Base-by-base conservation (phyloP, 306 rosid genomes). In the Heteromeles arbutifolia region DNA sequence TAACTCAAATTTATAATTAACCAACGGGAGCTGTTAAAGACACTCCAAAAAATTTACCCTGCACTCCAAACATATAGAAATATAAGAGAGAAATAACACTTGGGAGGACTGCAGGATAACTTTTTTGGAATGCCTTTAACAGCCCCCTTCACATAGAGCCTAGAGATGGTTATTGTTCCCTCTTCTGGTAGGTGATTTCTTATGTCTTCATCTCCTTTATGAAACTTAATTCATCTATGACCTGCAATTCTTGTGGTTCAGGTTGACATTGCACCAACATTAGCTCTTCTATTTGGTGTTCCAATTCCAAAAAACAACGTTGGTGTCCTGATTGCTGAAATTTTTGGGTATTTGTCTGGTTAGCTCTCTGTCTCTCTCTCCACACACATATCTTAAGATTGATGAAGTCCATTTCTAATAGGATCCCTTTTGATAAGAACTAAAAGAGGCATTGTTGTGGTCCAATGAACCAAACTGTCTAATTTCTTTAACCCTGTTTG, bases 271-370 rank as follows among this genome's bases (percentile, higher is more conserved):
- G 90, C 88, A 41, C 89, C 98, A 66, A 94, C 96, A 62, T 75
- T 94, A 80, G 93, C 97, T 78, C 89, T 90, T 79, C 88, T 94
- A 63, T 87, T 90, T 82, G 93, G 98, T 22, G 91, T 91, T 73
- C 98, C 98, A 73, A 90, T 91, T 82, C 98, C 97, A n/a, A 90
- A 84, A 79, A 94, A 94, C 87, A 94, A 81, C 77, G 88, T 91
- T 56, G 98, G 98, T 74, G 73, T 94, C 78, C 78, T 90, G 81
- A 84, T 94, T 80, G 84, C 86, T 19, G 85, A 81, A 81, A 70
- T 69, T 73, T 61, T 88, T 48, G 85, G 80, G 83, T 82, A 88
- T 78, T 72, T 88, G 74, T 78, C 90, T 54, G 91, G 10, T 77
- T 67, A 48, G 54, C 65, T 62, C 50, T 73, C 56, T 37, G 73